Evolutionary conservation across 257 asterid genomes (phyloP).

Genomic region (Capsicum baccatum): DNA sequence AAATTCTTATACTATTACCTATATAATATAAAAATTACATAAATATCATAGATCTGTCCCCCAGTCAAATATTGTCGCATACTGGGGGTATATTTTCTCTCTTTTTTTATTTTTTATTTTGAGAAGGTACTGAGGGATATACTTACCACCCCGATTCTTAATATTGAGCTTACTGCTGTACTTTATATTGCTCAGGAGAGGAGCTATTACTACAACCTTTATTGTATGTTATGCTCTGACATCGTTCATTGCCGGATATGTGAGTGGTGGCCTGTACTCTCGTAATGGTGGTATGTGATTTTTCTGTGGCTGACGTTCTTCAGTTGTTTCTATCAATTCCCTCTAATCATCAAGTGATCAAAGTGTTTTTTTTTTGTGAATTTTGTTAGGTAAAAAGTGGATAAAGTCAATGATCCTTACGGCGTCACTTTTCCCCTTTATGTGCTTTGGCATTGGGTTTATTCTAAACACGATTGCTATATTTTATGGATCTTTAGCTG

Average conservation of each 20-base stretch:
- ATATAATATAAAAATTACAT: not conserved
- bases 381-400: constrained; percentile 76
- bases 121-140: not conserved
- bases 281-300: constrained; percentile 69
- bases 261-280: constrained; percentile 83
- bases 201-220: constrained; percentile 79
- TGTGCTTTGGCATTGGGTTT: constrained; percentile 77
- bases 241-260: constrained; percentile 83
- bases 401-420: constrained; percentile 83
- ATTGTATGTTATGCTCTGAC: constrained; percentile 80
- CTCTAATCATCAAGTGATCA: not conserved
- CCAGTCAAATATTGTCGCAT: not conserved
- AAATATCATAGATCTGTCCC: not conserved
- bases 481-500: constrained; percentile 83
- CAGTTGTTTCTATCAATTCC: constrained; percentile 23
- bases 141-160: not conserved
- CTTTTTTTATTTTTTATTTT: not conserved
- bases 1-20: not conserved
- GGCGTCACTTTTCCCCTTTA: constrained; percentile 81
- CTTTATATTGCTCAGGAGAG: constrained; percentile 64
- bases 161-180: constrained; percentile 19
- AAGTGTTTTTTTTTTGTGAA: not conserved
- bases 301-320: constrained; percentile 18
- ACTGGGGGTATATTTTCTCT: not conserved
- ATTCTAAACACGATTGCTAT: constrained; percentile 77